Conservation (phyloP, 768 basidiomycete genomes). For the Termitomyces sp. region DNA sequence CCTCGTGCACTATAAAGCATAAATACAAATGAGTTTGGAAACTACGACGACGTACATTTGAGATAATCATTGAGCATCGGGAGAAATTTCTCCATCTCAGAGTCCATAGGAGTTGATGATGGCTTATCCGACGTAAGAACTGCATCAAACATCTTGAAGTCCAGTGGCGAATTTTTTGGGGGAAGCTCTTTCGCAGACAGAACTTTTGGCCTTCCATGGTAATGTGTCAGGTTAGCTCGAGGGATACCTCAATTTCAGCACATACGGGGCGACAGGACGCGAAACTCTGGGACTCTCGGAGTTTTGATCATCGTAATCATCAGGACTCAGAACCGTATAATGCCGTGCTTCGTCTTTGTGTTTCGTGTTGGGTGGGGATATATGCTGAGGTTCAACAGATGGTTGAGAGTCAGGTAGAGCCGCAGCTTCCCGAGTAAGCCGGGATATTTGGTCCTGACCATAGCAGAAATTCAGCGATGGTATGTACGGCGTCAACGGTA, state of each 20-base stretch:
- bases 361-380: slow-evolving; percentile 17
- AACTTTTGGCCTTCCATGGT: slow-evolving; percentile 47
- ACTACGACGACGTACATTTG: slow-evolving; percentile 38
- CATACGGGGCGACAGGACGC: slow-evolving; percentile 38
- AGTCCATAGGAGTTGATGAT: slow-evolving; percentile 32
- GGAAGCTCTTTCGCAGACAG: slow-evolving; percentile 48
- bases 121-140: slow-evolving; percentile 39
- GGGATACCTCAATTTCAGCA: neutral
- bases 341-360: slow-evolving; percentile 39
- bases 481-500: neutral
- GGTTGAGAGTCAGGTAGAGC: slow-evolving; percentile 15
- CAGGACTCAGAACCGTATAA: slow-evolving; percentile 46
- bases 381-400: slow-evolving; percentile 4
- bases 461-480: neutral
- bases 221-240: neutral
- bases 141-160: slow-evolving; percentile 74
- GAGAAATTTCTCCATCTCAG: slow-evolving; percentile 74
- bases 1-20: slow-evolving; percentile 26
- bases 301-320: slow-evolving; percentile 21
- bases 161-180: slow-evolving; percentile 23
- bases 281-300: slow-evolving; percentile 21
- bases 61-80: slow-evolving; percentile 77
- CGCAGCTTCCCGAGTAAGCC: slow-evolving; percentile 40
- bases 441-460: slow-evolving; percentile 54
- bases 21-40: neutral